phyloP scores from a whole-genome alignment of 306 rosid species.

The Pyrus pyrifolia region DNA sequence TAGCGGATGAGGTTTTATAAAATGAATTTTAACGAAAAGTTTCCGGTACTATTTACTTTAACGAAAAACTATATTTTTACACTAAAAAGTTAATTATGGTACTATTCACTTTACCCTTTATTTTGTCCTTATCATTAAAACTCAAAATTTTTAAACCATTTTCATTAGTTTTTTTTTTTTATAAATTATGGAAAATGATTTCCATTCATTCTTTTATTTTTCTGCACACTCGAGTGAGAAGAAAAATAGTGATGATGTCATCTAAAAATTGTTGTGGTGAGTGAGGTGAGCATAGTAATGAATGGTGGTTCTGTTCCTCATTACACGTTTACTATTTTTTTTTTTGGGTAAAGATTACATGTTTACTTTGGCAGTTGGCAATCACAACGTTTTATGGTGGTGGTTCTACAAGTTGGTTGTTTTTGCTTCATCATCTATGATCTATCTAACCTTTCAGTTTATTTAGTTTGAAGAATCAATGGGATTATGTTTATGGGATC shows the following conservation, averaged over 20 bases:
- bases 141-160: too few relatives aligned
- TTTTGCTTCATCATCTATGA: constrained; percentile 7
- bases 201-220: too few relatives aligned
- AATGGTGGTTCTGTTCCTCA: neutral
- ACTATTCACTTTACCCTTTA: too few relatives aligned
- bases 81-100: too few relatives aligned
- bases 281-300: neutral
- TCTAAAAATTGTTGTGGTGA: neutral
- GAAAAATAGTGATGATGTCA: neutral
- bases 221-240: too few relatives aligned
- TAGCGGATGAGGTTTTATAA: too few relatives aligned
- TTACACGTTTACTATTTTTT: neutral
- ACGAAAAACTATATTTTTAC: too few relatives aligned
- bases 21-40: too few relatives aligned
- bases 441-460: neutral
- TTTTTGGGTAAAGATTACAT: neutral
- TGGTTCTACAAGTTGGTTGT: neutral
- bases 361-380: neutral
- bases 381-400: neutral
- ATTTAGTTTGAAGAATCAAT: neutral
- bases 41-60: too few relatives aligned
- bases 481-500: neutral
- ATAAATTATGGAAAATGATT: too few relatives aligned
- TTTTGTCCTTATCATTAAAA: too few relatives aligned
- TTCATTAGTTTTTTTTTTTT: too few relatives aligned